Evolutionary conservation across 2,329 filamentous ascomycete genomes (phyloP), one percentile per base, ranked within the genome.

Genomic region (Paracoccidioides lutzii): DNA sequence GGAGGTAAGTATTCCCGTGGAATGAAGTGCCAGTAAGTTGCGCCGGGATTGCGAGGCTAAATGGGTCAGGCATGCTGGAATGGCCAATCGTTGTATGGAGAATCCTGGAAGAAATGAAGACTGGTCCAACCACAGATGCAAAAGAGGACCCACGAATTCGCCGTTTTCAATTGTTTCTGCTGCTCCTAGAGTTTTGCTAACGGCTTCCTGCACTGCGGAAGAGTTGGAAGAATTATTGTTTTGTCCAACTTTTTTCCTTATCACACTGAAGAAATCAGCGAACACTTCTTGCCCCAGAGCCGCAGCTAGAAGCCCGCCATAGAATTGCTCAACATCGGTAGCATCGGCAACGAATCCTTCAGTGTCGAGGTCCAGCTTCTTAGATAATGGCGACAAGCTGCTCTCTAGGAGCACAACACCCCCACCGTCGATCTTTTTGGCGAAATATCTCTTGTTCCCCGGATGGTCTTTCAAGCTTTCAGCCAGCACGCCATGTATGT

Each of bases 361-460:
- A 46, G 66, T 59, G 9, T 54, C 55, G 28, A 59, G 55, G 45
- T 63, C 61, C 78, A 60, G 79, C 80, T 54, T 84, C 77, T 54
- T 83, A 72, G 38, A 85, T 81, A 68, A 84, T 82, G 67, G 81
- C 82, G 59, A 80, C 81, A 72, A 79, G 5, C 81, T 81, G 65
- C 87, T 81, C 65, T 93, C 84, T 55, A 96, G 69, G 6, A 83
- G 81, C 60, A 83, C 78, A 84, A 89, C 95, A 3, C 91, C 90
- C 56, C 84, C 87, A 28, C 81, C 83, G 57, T 87, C 81, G 35
- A 94, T 82, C 61, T 82, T 79, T 61, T 83, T 84, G 57, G 82
- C 81, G 68, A 97, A 97, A 73, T 91, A 96, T 62, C 87, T 82
- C 65, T 85, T 81, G 71, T 97, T 98, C 22, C 90, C 91, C 49